A percentile compares a stretch with the other conserved stretches of the same genome.
Conservation (phyloP, 2,329 filamentous ascomycete genomes). For the Ustulina deusta region DNA sequence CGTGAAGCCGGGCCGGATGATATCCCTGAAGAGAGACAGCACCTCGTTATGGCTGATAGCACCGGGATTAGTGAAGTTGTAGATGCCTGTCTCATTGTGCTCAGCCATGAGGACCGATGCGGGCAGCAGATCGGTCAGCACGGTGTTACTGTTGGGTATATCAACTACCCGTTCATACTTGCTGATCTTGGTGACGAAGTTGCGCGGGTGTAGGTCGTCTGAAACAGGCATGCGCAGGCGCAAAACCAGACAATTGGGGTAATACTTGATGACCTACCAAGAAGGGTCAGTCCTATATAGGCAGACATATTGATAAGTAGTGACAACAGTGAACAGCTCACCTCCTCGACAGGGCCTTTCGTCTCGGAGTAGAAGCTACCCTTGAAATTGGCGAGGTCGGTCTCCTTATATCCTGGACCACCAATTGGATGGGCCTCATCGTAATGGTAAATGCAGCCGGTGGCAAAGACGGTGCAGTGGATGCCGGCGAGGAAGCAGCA, state of each 20-base stretch:
- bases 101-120: constrained; percentile 70
- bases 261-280: constrained; percentile 69
- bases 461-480: constrained; percentile 75
- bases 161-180: constrained; percentile 74
- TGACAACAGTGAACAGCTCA: constrained; percentile 50
- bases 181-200: constrained; percentile 77
- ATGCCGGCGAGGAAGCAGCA: constrained; percentile 69
- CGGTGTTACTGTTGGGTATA: constrained; percentile 76
- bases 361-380: constrained; percentile 77
- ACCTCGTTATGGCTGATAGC: constrained; percentile 80
- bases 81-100: constrained; percentile 71
- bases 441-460: constrained; percentile 76
- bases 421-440: constrained; percentile 70
- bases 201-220: constrained; percentile 74
- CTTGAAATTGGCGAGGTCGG: constrained; percentile 72
- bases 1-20: constrained; percentile 69
- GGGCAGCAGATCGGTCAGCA: constrained; percentile 73
- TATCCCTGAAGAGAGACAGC: constrained; percentile 70
- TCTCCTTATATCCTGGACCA: constrained; percentile 70
- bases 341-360: constrained; percentile 74
- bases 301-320: background rate
- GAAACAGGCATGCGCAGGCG: constrained; percentile 77
- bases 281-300: constrained; percentile 30
- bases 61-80: constrained; percentile 78
- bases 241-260: constrained; percentile 71